A percentile compares a stretch with the other conserved stretches of the same genome.
phyloP scores from a whole-genome alignment of 805 yeast species.

The Metschnikowia gelsemii region DNA sequence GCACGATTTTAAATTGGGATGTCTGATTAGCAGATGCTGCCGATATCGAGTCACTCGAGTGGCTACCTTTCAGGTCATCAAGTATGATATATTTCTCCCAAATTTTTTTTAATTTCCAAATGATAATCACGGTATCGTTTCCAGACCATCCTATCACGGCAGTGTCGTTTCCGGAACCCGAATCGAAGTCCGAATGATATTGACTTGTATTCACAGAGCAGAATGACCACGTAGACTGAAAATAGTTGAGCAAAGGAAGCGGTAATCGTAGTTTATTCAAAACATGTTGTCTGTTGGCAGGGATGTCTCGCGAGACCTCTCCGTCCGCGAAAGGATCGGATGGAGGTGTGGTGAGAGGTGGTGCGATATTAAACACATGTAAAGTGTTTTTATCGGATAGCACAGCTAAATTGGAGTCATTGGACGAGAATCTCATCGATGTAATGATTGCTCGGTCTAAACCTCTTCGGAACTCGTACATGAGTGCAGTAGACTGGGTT shows the following conservation, averaged over 20 bases:
- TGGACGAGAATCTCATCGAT: conserved; percentile 80
- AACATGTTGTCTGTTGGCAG: conserved; percentile 59
- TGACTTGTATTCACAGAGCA: conserved; percentile 62
- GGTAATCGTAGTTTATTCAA: conserved; percentile 61
- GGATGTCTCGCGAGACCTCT: conserved; percentile 13
- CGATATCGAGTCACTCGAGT: not conserved
- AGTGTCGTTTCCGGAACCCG: conserved; percentile 27
- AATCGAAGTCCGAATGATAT: conserved; percentile 28
- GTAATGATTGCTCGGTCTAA: conserved; percentile 79
- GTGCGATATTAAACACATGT: conserved; percentile 67
- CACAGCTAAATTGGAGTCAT: conserved; percentile 75
- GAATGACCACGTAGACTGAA: conserved; percentile 85
- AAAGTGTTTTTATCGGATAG: conserved; percentile 86
- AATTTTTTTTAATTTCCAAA: conserved; percentile 71
- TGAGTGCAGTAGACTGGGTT: conserved; percentile 60
- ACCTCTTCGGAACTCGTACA: conserved; percentile 89
- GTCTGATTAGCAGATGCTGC: not conserved
- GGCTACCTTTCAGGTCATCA: conserved; percentile 29
- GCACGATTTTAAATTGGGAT: conserved; percentile 7
- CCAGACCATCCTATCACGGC: conserved; percentile 68
- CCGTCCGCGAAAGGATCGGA: conserved; percentile 12
- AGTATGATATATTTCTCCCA: conserved; percentile 86
- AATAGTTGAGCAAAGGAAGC: conserved; percentile 61
- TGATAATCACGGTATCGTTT: conserved; percentile 66
- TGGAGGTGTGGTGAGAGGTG: conserved; percentile 1